Base-by-base conservation (phyloP, 1,139 yeast genomes). In the Schwanniomyces etchellsii region DNA sequence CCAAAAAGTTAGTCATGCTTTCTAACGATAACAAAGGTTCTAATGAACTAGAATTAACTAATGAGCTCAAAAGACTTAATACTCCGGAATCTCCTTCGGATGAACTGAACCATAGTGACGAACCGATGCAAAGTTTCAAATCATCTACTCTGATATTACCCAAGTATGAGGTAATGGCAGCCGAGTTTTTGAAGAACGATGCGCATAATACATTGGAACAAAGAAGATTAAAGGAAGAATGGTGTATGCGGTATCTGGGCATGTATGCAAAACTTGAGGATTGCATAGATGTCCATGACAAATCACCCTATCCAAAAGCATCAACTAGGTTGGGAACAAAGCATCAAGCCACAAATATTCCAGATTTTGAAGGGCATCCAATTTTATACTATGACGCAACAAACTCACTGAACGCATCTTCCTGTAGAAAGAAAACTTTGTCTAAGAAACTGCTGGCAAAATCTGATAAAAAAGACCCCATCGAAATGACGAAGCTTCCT, bases 181-280 rank as follows among this genome's bases (percentile, higher is more conserved):
- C 57, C 4, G 67, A 64, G 11, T 78, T 77, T 40, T 48, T 78
- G 20, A 60, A 54, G 33, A 57, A 53, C 27, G 89, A 68, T 49
- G 45, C 50, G 3, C 35, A 46, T 2, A 40, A 69, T 3, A 52
- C 77, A 0, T 50, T 72, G 14, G 58, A 61, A 20, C 58, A 74
- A 39, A 52, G 84, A 39, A 48, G 85, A 35, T 50, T 66, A 16
- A 43, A 57, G 18, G 84, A 78, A 50, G 85, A 78, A 47, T 86
- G 95, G 95, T 80, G 80, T 5, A 81, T 79, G 64, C 57, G 95
- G 39, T 86, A 84, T 46, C 63, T 84, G 27, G 95, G 95, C 1
- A 70, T 79, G 58, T 85, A 85, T 52, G 75, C 89, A 2, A 68
- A 75, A 35, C 54, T 84, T 20, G 93, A 83, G 46, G 95, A 85